Evolutionary conservation across 2,329 filamentous ascomycete species (phyloP).

Genomic region (Neocatenulostroma microsporum): DNA sequence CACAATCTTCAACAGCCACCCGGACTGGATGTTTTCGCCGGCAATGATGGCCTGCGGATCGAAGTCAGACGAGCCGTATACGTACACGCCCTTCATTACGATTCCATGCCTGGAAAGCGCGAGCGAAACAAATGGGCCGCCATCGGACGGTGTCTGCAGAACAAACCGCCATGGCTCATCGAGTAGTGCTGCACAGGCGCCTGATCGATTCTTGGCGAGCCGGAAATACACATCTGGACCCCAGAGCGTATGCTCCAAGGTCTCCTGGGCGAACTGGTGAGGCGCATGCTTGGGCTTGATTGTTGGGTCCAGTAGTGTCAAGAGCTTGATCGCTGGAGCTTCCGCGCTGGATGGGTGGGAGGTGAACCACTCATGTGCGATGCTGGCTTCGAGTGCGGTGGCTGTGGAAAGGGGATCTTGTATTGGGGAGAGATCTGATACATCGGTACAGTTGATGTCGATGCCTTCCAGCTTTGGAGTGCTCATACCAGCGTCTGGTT

Average conservation of each 20-base stretch:
- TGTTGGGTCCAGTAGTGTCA: not conserved
- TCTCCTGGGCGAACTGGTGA: conserved; percentile 4
- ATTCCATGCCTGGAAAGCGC: conserved; percentile 3
- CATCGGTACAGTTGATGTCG: conserved; percentile 6
- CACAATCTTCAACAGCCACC: conserved; percentile 7
- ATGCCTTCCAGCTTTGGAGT: no score
- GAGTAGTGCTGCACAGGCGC: conserved; percentile 5
- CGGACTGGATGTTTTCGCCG: conserved; percentile 2
- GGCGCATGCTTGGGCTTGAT: not conserved
- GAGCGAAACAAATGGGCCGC: conserved; percentile 6
- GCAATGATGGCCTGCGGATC: not conserved
- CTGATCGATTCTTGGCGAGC: conserved; percentile 1
- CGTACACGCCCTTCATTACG: conserved; percentile 6
- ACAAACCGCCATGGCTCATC: conserved; percentile 6
- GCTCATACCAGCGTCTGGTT: no score
- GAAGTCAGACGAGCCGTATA: not conserved
- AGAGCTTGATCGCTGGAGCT: not conserved
- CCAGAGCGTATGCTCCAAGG: conserved; percentile 5
- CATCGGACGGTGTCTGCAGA: conserved; percentile 6
- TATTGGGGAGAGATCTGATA: not conserved
- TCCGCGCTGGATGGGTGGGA: conserved; percentile 1
- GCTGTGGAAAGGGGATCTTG: not conserved
- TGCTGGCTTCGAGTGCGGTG: no score
- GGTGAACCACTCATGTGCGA: conserved; percentile 1
- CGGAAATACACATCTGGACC: conserved; percentile 2